Evolutionary conservation across 176 grass and related monocot genomes (phyloP).

Genomic region (Typha latifolia): DNA sequence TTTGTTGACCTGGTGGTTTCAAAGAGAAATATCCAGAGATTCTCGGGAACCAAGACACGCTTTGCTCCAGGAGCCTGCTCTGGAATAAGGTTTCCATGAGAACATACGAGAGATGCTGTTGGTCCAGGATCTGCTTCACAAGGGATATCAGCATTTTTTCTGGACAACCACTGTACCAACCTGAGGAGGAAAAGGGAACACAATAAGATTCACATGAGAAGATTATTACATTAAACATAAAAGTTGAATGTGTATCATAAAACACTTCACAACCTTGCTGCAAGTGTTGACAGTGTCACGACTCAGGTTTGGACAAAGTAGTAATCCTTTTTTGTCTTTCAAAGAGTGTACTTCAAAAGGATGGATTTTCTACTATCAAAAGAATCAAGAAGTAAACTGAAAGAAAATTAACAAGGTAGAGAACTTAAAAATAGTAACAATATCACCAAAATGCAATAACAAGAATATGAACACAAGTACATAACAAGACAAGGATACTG

Average conservation of each 20-base stretch:
- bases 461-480: background rate
- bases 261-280: too few species aligned
- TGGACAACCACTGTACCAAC: conserved; percentile 83
- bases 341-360: too few species aligned
- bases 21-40: conserved; percentile 80
- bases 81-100: conserved; percentile 76
- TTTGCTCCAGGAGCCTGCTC: conserved; percentile 81
- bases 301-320: too few species aligned
- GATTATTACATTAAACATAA: conserved; percentile 2
- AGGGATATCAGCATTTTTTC: conserved; percentile 63
- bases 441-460: too few species aligned
- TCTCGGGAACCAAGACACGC: conserved; percentile 65
- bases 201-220: background rate
- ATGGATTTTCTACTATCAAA: too few species aligned
- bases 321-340: too few species aligned
- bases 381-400: too few species aligned
- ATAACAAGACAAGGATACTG: background rate
- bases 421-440: too few species aligned
- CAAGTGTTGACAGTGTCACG: too few species aligned
- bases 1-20: conserved; percentile 31
- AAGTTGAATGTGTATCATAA: too few species aligned
- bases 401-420: too few species aligned
- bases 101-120: conserved; percentile 63
- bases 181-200: conserved; percentile 18
- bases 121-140: conserved; percentile 71